Conservation (phyloP, 805 yeast species). For the Ogataea pignaliae region DNA sequence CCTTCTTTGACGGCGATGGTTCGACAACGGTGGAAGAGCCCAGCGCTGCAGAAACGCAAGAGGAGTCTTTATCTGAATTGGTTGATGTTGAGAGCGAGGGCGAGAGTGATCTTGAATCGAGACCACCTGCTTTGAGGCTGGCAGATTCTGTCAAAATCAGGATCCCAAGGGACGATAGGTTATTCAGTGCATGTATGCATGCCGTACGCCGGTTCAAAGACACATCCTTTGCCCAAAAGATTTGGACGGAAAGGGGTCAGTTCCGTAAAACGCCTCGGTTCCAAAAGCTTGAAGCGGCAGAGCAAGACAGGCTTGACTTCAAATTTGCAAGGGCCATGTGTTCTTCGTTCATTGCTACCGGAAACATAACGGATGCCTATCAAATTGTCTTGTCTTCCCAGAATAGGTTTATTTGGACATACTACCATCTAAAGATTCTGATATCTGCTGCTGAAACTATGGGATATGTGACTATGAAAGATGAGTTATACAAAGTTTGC, state of each 20-base stretch:
- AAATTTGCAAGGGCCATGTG: conserved; percentile 73
- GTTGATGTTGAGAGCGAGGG: conserved; percentile 16
- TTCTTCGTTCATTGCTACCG: conserved; percentile 48
- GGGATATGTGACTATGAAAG: conserved; percentile 38
- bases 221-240: conserved; percentile 51
- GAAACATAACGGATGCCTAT: conserved; percentile 63
- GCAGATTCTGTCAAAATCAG: conserved; percentile 16
- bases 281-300: conserved; percentile 31
- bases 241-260: conserved; percentile 78
- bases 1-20: conserved; percentile 30
- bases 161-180: conserved; percentile 39
- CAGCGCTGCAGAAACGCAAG: conserved; percentile 1
- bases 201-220: conserved; percentile 60
- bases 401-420: conserved; percentile 66
- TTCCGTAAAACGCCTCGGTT: conserved; percentile 56
- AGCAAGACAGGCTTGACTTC: conserved; percentile 49
- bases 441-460: conserved; percentile 34
- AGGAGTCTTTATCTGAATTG: not conserved
- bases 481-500: conserved; percentile 23
- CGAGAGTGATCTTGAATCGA: conserved; percentile 7
- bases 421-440: conserved; percentile 40
- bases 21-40: conserved; percentile 23
- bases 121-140: conserved; percentile 7
- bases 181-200: conserved; percentile 58
- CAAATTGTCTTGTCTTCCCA: conserved; percentile 63